phyloP scores from a whole-genome alignment of 257 asterid species.

The Galeopsis tetrahit region DNA sequence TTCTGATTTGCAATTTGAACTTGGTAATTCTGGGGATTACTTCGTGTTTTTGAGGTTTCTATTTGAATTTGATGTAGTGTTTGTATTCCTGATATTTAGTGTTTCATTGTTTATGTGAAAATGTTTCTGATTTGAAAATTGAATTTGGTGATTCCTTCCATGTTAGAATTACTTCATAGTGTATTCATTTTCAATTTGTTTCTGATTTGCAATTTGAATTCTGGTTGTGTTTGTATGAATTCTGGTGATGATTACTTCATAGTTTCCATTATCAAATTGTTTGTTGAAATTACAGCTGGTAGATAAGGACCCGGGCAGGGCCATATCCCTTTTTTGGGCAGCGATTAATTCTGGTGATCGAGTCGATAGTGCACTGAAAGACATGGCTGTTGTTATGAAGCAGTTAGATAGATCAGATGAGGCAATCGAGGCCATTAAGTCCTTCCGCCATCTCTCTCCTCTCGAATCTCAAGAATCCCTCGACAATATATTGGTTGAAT shows the following conservation, averaged over 20 bases:
- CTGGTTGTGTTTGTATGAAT: neutral
- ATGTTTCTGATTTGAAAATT: too few species aligned
- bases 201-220: neutral
- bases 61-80: too few species aligned
- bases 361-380: conserved; percentile 91
- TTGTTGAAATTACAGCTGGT: conserved; percentile 37
- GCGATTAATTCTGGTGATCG: conserved; percentile 94
- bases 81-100: too few species aligned
- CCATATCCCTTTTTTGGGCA: conserved; percentile 90
- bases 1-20: too few species aligned
- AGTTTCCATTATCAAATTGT: too few species aligned
- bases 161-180: too few species aligned
- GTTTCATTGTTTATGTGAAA: too few species aligned
- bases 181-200: too few species aligned
- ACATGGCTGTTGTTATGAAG: conserved; percentile 96
- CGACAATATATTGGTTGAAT: conserved; percentile 81
- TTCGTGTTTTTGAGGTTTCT: too few species aligned
- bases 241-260: too few species aligned
- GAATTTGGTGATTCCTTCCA: too few species aligned
- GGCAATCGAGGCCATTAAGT: conserved; percentile 94
- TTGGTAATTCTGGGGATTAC: too few species aligned
- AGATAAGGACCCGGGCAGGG: conserved; percentile 77
- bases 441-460: conserved; percentile 93
- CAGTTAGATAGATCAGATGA: conserved; percentile 85
- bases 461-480: conserved; percentile 81